A percentile compares a stretch with the other conserved stretches of the same genome.
These are phyloP conservation scores for Silene vulgaris DNA, from an alignment of 179 eudicot species.

Conservation along the genomic window DNA sequence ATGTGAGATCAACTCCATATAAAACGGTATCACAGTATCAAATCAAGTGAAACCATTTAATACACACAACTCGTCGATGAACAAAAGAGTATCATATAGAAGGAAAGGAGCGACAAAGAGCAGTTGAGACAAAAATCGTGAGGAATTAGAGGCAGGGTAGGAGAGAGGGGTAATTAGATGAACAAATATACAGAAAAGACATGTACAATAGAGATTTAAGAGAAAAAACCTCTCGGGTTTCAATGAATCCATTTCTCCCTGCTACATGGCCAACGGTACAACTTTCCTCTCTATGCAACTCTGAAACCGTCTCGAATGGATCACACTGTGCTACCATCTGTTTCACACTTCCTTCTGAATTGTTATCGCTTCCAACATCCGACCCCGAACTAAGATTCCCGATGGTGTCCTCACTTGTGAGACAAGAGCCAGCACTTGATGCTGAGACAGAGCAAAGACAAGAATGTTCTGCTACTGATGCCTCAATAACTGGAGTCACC, in stretches of 20 bases:
- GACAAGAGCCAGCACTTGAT: constrained; percentile 26
- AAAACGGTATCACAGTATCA: no score
- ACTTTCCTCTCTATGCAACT: constrained; percentile 20
- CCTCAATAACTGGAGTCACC: constrained; percentile 11
- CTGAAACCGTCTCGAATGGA: constrained; percentile 29
- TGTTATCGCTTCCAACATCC: constrained; percentile 13
- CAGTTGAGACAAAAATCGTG: no score
- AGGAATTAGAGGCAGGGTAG: not conserved
- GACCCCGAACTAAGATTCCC: constrained; percentile 28
- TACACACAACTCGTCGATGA: not conserved
- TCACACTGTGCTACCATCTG: constrained; percentile 23
- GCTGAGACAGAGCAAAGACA: constrained; percentile 22
- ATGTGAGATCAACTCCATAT: not conserved
- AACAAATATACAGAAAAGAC: not conserved
- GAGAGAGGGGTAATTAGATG: not conserved
- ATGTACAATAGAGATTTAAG: constrained; percentile 16
- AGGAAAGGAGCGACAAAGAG: no score
- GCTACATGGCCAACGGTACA: constrained; percentile 21
- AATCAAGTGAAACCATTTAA: not conserved
- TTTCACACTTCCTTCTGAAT: constrained; percentile 33
- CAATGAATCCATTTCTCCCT: constrained; percentile 27
- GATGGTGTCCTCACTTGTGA: constrained; percentile 23
- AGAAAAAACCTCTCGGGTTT: constrained; percentile 46
- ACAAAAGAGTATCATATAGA: not conserved
- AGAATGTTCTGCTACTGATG: constrained; percentile 18